Evolutionary conservation across 257 asterid species (phyloP).

Genomic region (Rehmannia glutinosa): DNA sequence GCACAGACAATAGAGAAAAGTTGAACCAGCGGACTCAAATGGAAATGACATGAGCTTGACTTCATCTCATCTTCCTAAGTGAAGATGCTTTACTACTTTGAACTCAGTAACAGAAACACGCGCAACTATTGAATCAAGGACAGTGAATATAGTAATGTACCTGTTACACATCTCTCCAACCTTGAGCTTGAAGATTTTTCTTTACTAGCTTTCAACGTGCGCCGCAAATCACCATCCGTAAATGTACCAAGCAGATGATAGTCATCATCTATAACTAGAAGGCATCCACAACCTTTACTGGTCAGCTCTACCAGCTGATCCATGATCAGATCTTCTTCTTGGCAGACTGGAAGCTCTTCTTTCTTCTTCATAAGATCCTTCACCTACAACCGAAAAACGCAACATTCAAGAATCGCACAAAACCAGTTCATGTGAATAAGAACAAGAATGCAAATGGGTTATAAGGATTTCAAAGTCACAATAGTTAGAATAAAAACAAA

Average conservation of each 20-base stretch:
- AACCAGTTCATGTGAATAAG: neutral
- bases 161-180: conserved; percentile 96
- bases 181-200: conserved; percentile 86
- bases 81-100: neutral
- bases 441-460: too few species aligned
- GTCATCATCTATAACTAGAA: conserved; percentile 62
- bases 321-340: conserved; percentile 78
- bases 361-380: conserved; percentile 87
- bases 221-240: conserved; percentile 89
- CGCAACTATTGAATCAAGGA: too few species aligned
- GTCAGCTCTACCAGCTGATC: conserved; percentile 91
- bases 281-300: conserved; percentile 95
- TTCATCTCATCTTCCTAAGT: neutral
- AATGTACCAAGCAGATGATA: conserved; percentile 77
- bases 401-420: neutral
- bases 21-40: neutral
- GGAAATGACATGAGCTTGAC: too few species aligned
- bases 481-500: neutral
- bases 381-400: conserved; percentile 44
- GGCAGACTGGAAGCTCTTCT: conserved; percentile 82
- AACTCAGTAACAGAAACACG: too few species aligned
- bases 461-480: neutral
- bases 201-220: conserved; percentile 83
- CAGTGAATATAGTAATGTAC: too few species aligned
- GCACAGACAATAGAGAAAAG: neutral